Conservation (phyloP, 2,329 filamentous ascomycete genomes). For the Gremmenia infestans region DNA sequence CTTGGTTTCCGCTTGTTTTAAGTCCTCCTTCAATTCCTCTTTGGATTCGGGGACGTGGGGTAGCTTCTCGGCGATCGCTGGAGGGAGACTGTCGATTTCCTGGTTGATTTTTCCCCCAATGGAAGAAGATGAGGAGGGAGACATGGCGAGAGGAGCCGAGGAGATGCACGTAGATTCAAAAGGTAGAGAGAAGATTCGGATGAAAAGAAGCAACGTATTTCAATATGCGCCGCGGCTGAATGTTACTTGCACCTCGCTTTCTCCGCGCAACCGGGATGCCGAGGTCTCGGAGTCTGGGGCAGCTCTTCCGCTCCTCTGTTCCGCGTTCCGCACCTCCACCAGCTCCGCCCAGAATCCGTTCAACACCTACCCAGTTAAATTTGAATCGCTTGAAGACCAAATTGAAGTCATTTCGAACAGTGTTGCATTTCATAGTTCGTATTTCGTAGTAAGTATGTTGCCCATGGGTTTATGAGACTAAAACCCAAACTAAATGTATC, state of each 20-base stretch:
- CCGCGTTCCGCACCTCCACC: too few relatives aligned
- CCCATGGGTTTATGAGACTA: not conserved
- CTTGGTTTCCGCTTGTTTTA: conserved; percentile 25
- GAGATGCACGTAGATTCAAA: not conserved
- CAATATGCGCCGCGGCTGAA: not conserved
- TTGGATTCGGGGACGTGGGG: conserved; percentile 31
- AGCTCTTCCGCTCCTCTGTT: not conserved
- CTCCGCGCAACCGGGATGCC: not conserved
- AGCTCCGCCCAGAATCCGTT: too few relatives aligned
- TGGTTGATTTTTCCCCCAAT: conserved; percentile 25
- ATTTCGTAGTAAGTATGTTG: not conserved
- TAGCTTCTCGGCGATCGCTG: conserved; percentile 23
- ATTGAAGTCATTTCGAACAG: conserved; percentile 1
- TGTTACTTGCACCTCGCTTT: not conserved
- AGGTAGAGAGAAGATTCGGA: not conserved
- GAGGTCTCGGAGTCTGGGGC: conserved; percentile 1
- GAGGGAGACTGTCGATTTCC: conserved; percentile 25
- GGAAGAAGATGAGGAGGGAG: conserved; percentile 21
- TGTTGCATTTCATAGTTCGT: conserved; percentile 2
- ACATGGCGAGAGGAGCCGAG: conserved; percentile 15
- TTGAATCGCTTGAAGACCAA: not conserved
- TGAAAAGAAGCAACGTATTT: not conserved
- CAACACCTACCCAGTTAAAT: too few relatives aligned
- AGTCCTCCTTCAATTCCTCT: conserved; percentile 30
- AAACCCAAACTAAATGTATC: not conserved